A percentile compares a stretch with the other conserved stretches of the same genome.
Conservation (phyloP, 495 filamentous ascomycete species). For the Penicillium waksmanii region DNA sequence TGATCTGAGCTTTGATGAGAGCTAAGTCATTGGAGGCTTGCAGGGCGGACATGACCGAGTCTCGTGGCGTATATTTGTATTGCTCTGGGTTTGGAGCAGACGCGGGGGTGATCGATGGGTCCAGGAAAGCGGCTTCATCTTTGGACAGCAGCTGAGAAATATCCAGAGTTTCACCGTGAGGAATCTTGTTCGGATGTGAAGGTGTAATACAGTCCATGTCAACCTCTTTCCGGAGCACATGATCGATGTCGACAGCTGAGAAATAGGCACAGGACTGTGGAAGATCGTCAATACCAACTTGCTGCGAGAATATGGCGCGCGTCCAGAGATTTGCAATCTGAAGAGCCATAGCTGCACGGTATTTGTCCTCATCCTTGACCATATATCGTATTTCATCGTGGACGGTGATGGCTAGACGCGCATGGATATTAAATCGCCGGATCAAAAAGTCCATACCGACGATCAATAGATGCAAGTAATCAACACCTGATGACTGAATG, state of each 20-base stretch:
- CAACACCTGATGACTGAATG: slow-evolving; percentile 94
- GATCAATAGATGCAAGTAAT: slow-evolving; percentile 95
- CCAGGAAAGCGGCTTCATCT: slow-evolving; percentile 63
- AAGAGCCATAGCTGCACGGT: slow-evolving; percentile 85
- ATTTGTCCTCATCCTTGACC: slow-evolving; percentile 82
- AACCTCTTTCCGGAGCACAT: slow-evolving; percentile 93
- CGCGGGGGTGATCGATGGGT: slow-evolving; percentile 60
- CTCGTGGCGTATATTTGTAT: slow-evolving; percentile 69
- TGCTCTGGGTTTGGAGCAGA: slow-evolving; percentile 55
- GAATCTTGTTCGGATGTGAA: slow-evolving; percentile 76
- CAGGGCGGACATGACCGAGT: slow-evolving; percentile 78
- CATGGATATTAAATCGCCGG: slow-evolving; percentile 80
- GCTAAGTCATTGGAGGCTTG: slow-evolving; percentile 54
- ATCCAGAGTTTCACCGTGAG: slow-evolving; percentile 82
- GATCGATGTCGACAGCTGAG: slow-evolving; percentile 91
- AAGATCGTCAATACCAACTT: slow-evolving; percentile 93
- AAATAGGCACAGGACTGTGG: slow-evolving; percentile 95
- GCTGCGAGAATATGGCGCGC: slow-evolving; percentile 92
- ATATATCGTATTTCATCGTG: slow-evolving; percentile 98
- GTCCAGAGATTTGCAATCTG: slow-evolving; percentile 97
- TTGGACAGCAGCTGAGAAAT: slow-evolving; percentile 75
- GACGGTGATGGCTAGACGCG: slow-evolving; percentile 88
- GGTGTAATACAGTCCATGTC: slow-evolving; percentile 97
- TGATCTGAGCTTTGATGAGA: slow-evolving; percentile 85
- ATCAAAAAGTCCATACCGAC: slow-evolving; percentile 93